Evolutionary conservation across 371 early-diverging fungal genomes (phyloP), one percentile per base, ranked within the genome.

Genomic region (Lichtheimia hyalospora): DNA sequence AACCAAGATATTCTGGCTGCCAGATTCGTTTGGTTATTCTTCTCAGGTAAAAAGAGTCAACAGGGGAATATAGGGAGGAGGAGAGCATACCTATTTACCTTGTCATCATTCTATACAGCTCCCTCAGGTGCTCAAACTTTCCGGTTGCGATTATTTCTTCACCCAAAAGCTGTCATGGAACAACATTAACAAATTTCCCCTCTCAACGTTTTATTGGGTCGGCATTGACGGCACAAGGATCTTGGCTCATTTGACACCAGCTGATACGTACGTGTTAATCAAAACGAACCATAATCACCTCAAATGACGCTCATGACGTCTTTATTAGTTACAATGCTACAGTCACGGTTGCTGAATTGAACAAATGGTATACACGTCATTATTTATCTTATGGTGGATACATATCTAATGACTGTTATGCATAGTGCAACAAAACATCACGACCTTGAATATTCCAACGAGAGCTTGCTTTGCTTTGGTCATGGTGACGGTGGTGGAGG

Each of bases 111-210:
- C 7, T 40, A 46, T 44, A 14, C 44, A 69, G 82, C 80, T 98
- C 25, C 99, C 99, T 12, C 99, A 98, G 80, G 91, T 98, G 21
- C 81, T 95, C 41, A 76, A 82, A 39, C 80, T 79, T 51, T 75
- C 95, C 1, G 96, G 91, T 10, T 82, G 93, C 51, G 78, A 94
- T 68, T 98, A 95, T 69, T 98, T 98, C 61, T 96, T 97, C 70
- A 98, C 99, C 3, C 99, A 98, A 66, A 98, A 98, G 72, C 75
- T 98, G 14, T 94, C 95, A 3, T 97, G 96, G 98, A 98, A 98
- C 75, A 96, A 94, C 63, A 96, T 98, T 73, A 98, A 98, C 84
- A 93, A 89, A 65, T 97, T 98, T 71, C 99, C 98, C 7, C 83
- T 96, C 58, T 92, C 96, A 0, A 95, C 97, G 0, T 98, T 98